Conservation (phyloP, 345 rosid species). For the Syzygium aqueum region DNA sequence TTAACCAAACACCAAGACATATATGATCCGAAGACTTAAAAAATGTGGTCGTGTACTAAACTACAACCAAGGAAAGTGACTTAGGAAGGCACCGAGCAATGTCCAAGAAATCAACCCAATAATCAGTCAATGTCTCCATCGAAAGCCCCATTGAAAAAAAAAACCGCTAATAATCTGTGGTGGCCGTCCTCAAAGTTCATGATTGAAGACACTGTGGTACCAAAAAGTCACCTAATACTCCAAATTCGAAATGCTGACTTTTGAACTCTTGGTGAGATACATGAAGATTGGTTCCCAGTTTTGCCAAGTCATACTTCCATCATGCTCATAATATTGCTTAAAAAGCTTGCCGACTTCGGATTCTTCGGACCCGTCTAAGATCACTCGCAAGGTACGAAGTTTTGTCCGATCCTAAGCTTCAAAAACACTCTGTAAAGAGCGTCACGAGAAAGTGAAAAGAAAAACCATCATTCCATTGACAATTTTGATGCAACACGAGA, state of each 20-base stretch:
- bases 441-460: neutral
- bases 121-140: neutral
- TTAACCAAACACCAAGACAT: neutral
- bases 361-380: neutral
- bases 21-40: neutral
- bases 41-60: neutral
- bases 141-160: neutral
- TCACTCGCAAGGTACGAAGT: neutral
- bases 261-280: neutral
- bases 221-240: neutral
- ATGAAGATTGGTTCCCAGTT: neutral
- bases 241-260: neutral
- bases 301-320: neutral
- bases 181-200: neutral
- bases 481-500: neutral
- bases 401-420: neutral
- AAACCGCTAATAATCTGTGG: neutral
- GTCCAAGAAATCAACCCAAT: neutral
- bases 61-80: neutral
- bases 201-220: neutral
- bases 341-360: neutral
- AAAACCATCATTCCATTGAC: neutral
- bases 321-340: neutral
- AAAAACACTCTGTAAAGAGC: neutral
- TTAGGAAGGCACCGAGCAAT: neutral